Percentiles rank a stretch among this genome's conserved stretches.
Evolutionary conservation across 495 filamentous ascomycete genomes (phyloP).

Genomic region (Penicillium riverlandense): DNA sequence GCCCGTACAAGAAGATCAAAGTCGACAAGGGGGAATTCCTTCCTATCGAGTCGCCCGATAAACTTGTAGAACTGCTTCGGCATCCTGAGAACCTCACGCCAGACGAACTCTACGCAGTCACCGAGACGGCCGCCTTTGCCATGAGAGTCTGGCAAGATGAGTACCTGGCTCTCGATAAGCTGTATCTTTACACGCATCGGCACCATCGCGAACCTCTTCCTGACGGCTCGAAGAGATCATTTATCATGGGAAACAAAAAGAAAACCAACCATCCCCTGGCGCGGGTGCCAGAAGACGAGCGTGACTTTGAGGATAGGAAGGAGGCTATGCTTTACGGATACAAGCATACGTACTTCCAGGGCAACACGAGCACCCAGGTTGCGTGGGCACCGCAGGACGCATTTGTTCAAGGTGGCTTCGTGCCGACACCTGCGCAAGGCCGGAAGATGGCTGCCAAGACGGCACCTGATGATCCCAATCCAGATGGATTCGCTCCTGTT

Average conservation of each 20-base stretch:
- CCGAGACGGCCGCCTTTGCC: constrained; percentile 44
- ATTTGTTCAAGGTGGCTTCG: constrained; percentile 38
- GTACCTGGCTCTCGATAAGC: constrained; percentile 51
- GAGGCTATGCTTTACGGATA: constrained; percentile 37
- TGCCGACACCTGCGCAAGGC: constrained; percentile 33
- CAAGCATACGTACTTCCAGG: constrained; percentile 20
- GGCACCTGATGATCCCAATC: constrained; percentile 27
- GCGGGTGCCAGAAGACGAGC: constrained; percentile 7
- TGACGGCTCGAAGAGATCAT: constrained; percentile 10
- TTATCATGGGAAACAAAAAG: constrained; percentile 11
- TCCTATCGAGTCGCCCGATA: constrained; percentile 26
- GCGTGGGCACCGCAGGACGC: constrained; percentile 29
- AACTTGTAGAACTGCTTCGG: constrained; percentile 26
- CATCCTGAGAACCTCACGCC: constrained; percentile 27
- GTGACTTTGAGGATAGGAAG: constrained; percentile 33
- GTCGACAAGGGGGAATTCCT: constrained; percentile 39
- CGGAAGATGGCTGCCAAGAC: constrained; percentile 32
- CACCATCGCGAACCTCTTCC: constrained; percentile 11
- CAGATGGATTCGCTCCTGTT: constrained; percentile 31
- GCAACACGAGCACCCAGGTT: constrained; percentile 2
- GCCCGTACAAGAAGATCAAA: constrained; percentile 29
- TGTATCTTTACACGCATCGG: constrained; percentile 43
- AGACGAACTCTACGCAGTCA: constrained; percentile 46
- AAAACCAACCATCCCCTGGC: constrained; percentile 12
- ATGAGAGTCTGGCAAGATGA: constrained; percentile 59